Percentiles rank a stretch among this genome's conserved stretches.
phyloP scores from a whole-genome alignment of 768 basidiomycete species.

The Goffeauzyma gilvescens region DNA sequence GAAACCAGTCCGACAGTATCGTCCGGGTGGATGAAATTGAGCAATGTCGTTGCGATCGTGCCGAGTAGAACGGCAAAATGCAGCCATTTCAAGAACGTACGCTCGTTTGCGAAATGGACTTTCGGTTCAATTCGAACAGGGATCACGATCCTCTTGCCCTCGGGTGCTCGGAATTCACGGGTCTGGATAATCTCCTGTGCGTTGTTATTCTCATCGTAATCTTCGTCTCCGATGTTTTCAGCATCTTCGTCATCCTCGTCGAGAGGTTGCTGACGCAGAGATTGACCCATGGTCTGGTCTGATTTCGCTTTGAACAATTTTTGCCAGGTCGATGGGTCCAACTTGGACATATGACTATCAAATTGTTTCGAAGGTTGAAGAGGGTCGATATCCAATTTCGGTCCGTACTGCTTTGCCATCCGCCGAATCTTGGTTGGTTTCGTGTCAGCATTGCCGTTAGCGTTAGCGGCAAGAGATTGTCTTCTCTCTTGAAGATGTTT shows the following conservation, averaged over 20 bases:
- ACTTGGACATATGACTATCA: conserved; percentile 44
- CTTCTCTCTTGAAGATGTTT: conserved; percentile 28
- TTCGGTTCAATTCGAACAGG: conserved; percentile 97
- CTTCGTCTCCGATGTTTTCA: conserved; percentile 16
- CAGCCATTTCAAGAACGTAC: conserved; percentile 52
- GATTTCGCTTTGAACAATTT: conserved; percentile 30
- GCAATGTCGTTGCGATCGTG: conserved; percentile 41
- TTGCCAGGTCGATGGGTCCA: conserved; percentile 46
- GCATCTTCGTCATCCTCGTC: conserved; percentile 23
- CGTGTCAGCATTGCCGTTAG: conserved; percentile 8
- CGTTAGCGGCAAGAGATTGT: neutral
- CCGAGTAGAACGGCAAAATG: conserved; percentile 43
- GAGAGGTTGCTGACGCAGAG: conserved; percentile 8
- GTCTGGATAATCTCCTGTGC: conserved; percentile 33
- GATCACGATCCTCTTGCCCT: conserved; percentile 74
- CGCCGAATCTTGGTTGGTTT: neutral
- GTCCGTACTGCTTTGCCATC: conserved; percentile 18
- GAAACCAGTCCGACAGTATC: conserved; percentile 56
- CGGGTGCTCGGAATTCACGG: conserved; percentile 54
- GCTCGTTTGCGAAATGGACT: conserved; percentile 60
- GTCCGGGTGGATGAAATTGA: conserved; percentile 28
- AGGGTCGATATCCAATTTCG: conserved; percentile 47
- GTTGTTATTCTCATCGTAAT: conserved; percentile 33
- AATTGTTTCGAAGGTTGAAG: conserved; percentile 65
- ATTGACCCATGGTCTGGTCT: too few species aligned